These are phyloP conservation scores for Diplodia seriata DNA, from an alignment of 2,329 filamentous ascomycete species.

Conservation along the genomic window DNA sequence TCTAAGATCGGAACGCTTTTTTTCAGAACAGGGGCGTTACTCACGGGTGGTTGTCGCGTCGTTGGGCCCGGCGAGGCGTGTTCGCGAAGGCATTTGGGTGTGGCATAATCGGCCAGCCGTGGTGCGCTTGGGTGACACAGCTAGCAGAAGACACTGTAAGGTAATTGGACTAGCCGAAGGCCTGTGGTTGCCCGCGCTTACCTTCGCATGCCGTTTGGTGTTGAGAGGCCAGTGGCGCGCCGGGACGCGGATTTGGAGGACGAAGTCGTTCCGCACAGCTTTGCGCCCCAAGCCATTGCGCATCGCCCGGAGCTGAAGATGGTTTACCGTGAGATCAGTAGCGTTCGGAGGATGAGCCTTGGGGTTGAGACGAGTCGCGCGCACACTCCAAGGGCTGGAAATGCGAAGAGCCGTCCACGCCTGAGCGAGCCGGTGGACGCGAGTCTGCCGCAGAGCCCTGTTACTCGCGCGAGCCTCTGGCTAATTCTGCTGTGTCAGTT, in stretches of 20 bases:
- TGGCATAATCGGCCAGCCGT: neutral
- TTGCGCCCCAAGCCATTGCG: neutral
- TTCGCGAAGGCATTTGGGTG: neutral
- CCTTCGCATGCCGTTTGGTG: neutral
- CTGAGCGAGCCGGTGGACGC: neutral
- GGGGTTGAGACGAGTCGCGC: neutral
- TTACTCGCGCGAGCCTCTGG: neutral
- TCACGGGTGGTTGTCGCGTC: neutral
- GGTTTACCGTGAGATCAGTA: neutral
- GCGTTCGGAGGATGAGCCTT: neutral
- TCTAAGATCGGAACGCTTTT: neutral
- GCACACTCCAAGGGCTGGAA: neutral
- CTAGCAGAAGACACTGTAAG: neutral
- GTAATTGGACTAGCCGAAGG: neutral
- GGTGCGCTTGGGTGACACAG: neutral
- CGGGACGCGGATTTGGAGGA: neutral
- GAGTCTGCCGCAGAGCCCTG: neutral
- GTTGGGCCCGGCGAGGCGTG: neutral
- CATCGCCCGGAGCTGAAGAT: neutral
- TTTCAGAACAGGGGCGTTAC: neutral
- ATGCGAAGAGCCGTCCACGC: neutral
- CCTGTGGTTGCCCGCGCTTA: neutral
- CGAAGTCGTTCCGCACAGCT: neutral
- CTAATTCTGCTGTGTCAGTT: rapidly evolving
- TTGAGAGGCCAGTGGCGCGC: neutral